Conservation (phyloP, 768 basidiomycete species). For the Rhodocollybia butyracea region DNA sequence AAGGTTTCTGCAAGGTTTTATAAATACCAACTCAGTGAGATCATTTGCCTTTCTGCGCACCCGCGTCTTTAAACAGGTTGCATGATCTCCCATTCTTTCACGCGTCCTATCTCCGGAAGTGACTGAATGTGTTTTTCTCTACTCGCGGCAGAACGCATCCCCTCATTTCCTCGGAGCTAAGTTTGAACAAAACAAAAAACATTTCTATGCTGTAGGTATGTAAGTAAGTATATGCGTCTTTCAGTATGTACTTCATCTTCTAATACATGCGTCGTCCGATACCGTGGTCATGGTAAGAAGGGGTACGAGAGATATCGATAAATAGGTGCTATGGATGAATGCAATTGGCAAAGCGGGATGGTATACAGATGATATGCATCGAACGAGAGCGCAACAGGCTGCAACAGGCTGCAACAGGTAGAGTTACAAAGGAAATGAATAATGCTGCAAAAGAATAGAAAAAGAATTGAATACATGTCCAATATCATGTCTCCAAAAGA, state of each 20-base stretch:
- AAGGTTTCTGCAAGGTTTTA: too few relatives aligned
- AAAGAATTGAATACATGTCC: neutral
- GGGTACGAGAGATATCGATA: neutral
- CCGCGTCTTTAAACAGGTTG: too few relatives aligned
- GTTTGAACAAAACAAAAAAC: too few relatives aligned
- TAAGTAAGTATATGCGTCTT: too few relatives aligned
- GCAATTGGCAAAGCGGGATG: neutral
- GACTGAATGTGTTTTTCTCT: neutral
- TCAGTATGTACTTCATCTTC: too few relatives aligned
- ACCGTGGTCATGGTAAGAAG: too few relatives aligned
- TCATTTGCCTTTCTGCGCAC: too few relatives aligned
- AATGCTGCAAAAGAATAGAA: neutral
- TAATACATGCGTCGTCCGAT: too few relatives aligned
- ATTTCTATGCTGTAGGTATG: too few relatives aligned
- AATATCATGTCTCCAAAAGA: slow-evolving; percentile 35
- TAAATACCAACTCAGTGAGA: too few relatives aligned
- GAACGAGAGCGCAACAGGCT: neutral
- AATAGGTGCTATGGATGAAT: neutral
- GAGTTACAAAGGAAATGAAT: neutral
- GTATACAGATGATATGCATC: slow-evolving; percentile 5
- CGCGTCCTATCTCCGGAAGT: neutral
- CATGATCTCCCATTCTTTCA: neutral
- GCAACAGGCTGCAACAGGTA: neutral
- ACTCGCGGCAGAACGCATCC: neutral
- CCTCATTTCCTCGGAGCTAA: neutral